Conservation (phyloP, 139 green algal genomes). For the Axilococcus clingmanii region DNA sequence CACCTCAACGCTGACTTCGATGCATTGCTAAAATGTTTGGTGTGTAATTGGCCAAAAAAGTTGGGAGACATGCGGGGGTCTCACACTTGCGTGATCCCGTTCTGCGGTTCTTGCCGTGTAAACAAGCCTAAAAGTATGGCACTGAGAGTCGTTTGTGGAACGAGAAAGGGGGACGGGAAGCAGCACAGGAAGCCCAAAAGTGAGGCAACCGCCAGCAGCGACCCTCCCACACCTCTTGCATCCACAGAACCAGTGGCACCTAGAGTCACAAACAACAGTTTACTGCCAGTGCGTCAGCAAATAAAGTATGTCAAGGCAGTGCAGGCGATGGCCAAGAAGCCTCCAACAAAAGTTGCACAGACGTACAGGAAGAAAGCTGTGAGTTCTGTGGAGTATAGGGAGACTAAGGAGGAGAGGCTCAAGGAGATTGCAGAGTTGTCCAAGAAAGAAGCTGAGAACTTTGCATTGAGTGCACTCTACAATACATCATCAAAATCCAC, state of each 20-base stretch:
- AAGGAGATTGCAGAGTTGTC: not conserved
- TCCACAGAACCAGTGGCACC: no score
- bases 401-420: not conserved
- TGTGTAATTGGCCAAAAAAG: no score
- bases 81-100: no score
- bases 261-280: slow-evolving; percentile 1
- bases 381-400: slow-evolving; percentile 7
- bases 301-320: slow-evolving; percentile 2
- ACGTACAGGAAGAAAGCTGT: slow-evolving; percentile 12
- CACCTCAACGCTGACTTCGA: no score
- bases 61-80: no score
- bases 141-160: no score
- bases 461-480: slow-evolving; percentile 13
- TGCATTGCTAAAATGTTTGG: no score
- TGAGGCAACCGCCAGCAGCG: not conserved
- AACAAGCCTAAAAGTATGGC: no score
- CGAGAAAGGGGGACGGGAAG: no score
- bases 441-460: slow-evolving; percentile 6
- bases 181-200: not conserved
- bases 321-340: not conserved
- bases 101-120: no score
- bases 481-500: not conserved
- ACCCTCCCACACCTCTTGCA: no score
- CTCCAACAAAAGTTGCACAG: slow-evolving; percentile 4
- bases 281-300: slow-evolving; percentile 4